These are phyloP conservation scores for Spencermartinsiella europaea DNA, from an alignment of 805 yeast genomes.

Conservation along the genomic window DNA sequence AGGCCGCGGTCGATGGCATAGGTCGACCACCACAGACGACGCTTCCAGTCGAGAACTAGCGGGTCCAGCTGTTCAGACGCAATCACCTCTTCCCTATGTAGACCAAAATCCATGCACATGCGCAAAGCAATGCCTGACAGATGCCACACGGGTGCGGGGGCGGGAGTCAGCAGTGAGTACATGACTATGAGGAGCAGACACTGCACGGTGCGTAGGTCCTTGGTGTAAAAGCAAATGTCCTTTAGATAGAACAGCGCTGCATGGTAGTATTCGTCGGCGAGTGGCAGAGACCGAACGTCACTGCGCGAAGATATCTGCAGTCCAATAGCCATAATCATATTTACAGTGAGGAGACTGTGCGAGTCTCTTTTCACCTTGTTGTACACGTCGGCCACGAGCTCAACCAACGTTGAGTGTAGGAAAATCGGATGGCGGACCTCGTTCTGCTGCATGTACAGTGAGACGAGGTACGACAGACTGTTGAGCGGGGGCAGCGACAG, in stretches of 20 bases:
- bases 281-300: conserved; percentile 11
- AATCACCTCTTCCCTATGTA: conserved; percentile 12
- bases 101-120: conserved; percentile 13
- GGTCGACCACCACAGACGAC: conserved; percentile 14
- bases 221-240: conserved; percentile 5
- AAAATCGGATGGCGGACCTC: conserved; percentile 13
- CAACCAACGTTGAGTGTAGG: conserved; percentile 9
- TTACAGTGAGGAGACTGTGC: conserved; percentile 10
- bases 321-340: conserved; percentile 12
- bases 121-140: conserved; percentile 13
- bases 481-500: conserved; percentile 10
- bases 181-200: conserved; percentile 9
- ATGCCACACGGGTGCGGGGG: conserved; percentile 15
- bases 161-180: conserved; percentile 11
- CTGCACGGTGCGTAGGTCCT: conserved; percentile 12
- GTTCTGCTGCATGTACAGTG: conserved; percentile 11
- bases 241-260: conserved; percentile 10
- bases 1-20: conserved; percentile 13
- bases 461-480: conserved; percentile 10
- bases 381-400: conserved; percentile 12
- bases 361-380: conserved; percentile 10
- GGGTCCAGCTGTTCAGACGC: conserved; percentile 1
- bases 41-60: conserved; percentile 3
- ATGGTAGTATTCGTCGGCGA: conserved; percentile 12
- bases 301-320: conserved; percentile 12